A percentile compares a stretch with the other conserved stretches of the same genome.
These are phyloP conservation scores for Domatiomyces globalis DNA, from an alignment of 2,329 filamentous ascomycete genomes.

Conservation along the genomic window DNA sequence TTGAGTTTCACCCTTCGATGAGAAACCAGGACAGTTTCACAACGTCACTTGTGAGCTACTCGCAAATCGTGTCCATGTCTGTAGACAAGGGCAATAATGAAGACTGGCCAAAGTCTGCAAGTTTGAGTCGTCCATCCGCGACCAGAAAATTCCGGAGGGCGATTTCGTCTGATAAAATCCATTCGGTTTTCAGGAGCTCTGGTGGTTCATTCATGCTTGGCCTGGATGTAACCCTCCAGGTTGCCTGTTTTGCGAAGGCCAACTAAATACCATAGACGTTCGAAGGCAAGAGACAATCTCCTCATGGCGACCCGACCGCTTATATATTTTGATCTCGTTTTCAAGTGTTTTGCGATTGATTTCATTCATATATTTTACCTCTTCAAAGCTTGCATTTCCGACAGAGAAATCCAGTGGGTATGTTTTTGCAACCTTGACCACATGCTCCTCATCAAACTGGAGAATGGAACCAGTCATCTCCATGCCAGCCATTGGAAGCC, in stretches of 20 bases:
- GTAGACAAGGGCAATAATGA: slow-evolving; percentile 1
- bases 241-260: slow-evolving; percentile 11
- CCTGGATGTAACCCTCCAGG: slow-evolving; percentile 11
- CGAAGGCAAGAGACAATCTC: slow-evolving; percentile 12
- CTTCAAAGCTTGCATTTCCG: neutral
- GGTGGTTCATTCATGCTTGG: slow-evolving; percentile 8
- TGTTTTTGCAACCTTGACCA: slow-evolving; percentile 10
- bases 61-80: slow-evolving; percentile 3
- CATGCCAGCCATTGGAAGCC: slow-evolving; percentile 5
- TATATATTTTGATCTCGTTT: slow-evolving; percentile 12
- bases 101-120: slow-evolving; percentile 3
- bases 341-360: slow-evolving; percentile 12
- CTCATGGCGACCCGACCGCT: slow-evolving; percentile 11
- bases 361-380: slow-evolving; percentile 12
- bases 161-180: slow-evolving; percentile 13
- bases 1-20: too few species aligned
- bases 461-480: slow-evolving; percentile 12
- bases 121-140: slow-evolving; percentile 2
- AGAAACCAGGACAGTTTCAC: too few species aligned
- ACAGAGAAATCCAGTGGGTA: slow-evolving; percentile 2
- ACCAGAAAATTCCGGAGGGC: slow-evolving; percentile 13
- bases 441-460: slow-evolving; percentile 8
- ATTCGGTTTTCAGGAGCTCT: slow-evolving; percentile 9
- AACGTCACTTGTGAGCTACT: too few species aligned
- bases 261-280: slow-evolving; percentile 15